These are phyloP conservation scores for Fraxinus americana DNA, from an alignment of 257 asterid species.

Conservation along the genomic window DNA sequence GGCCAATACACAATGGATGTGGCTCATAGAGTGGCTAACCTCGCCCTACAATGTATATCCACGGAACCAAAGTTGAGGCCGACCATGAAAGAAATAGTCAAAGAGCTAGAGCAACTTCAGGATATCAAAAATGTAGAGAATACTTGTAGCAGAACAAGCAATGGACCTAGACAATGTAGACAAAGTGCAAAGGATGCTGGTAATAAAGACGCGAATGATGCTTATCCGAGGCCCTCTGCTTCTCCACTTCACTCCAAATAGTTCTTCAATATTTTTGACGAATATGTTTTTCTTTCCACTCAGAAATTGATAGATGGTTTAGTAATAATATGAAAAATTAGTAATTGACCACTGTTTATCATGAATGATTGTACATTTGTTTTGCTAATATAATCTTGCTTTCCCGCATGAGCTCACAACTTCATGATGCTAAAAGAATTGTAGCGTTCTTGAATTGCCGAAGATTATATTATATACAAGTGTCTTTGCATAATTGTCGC, in stretches of 20 bases:
- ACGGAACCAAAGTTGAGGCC: slow-evolving; percentile 57
- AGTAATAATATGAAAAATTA: neutral
- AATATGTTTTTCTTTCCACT: neutral
- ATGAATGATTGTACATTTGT: neutral
- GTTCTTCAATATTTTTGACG: neutral
- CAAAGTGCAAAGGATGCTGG: slow-evolving; percentile 39
- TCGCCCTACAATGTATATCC: slow-evolving; percentile 47
- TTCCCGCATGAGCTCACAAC: neutral
- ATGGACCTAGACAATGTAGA: slow-evolving; percentile 35
- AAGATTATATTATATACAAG: neutral
- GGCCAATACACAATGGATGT: slow-evolving; percentile 56
- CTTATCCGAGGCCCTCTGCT: slow-evolving; percentile 41
- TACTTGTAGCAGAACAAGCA: slow-evolving; percentile 22
- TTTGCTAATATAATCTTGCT: neutral
- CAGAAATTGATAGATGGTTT: neutral
- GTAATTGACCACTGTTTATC: neutral
- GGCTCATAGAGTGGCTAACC: slow-evolving; percentile 42
- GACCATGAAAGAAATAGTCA: slow-evolving; percentile 42
- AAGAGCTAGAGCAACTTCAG: slow-evolving; percentile 51
- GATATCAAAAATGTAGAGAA: slow-evolving; percentile 29
- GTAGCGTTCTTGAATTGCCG: neutral
- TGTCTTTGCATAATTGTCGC: too few relatives aligned
- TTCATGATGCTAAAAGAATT: neutral
- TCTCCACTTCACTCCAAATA: slow-evolving; percentile 26
- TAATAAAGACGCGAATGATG: slow-evolving; percentile 23